Percentiles rank a stretch among this genome's conserved stretches.
Conservation (phyloP, 331 rosid species). For the Acacia concinna region DNA sequence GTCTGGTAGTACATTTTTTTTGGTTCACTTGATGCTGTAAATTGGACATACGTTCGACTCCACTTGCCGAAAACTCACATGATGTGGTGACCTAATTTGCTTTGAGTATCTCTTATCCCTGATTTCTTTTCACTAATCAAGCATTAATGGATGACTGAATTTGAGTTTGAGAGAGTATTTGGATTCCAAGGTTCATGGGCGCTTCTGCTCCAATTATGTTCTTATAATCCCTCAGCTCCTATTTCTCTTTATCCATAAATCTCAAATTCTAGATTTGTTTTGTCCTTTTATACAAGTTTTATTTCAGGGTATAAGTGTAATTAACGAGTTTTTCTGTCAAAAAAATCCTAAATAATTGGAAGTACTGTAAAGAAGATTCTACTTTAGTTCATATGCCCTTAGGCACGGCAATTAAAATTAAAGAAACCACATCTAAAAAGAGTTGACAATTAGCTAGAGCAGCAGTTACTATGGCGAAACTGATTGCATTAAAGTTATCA, state of each 20-base stretch:
- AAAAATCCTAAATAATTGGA: background rate
- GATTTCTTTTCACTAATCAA: background rate
- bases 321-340: background rate
- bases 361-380: background rate
- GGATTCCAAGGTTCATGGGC: background rate
- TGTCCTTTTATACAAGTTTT: background rate
- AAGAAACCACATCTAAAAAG: no score
- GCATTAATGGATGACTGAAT: background rate
- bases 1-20: conserved; percentile 18
- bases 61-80: background rate
- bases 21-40: conserved; percentile 34
- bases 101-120: background rate
- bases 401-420: no score
- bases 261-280: no score
- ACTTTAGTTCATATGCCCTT: no score
- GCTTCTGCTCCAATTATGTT: background rate
- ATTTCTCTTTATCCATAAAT: background rate
- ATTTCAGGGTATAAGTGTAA: background rate
- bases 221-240: background rate
- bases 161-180: background rate
- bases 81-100: background rate
- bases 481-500: no score
- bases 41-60: conserved; percentile 28
- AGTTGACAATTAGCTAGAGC: no score
- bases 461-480: fast-evolving